Percentiles rank a stretch among this genome's conserved stretches.
These are phyloP conservation scores for Cordyceps fumosorosea DNA, from an alignment of 2,329 filamentous ascomycete genomes.

Conservation along the genomic window DNA sequence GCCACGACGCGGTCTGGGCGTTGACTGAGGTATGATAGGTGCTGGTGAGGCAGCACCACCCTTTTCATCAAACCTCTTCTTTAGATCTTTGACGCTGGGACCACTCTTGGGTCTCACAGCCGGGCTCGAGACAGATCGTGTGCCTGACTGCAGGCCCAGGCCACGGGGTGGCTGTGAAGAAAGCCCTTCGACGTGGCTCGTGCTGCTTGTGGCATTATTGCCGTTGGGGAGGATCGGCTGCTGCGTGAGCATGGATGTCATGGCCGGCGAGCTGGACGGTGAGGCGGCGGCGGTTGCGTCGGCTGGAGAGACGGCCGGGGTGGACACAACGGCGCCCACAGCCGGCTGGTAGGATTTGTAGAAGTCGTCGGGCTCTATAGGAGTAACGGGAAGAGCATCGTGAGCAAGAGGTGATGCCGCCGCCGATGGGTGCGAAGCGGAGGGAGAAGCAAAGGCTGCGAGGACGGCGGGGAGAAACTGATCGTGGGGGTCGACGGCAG, in stretches of 20 bases:
- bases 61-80: slow-evolving; percentile 70
- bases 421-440: slow-evolving; percentile 12
- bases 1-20: neutral
- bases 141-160: slow-evolving; percentile 31
- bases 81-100: slow-evolving; percentile 73
- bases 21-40: slow-evolving; percentile 27
- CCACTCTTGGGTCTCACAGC: slow-evolving; percentile 41
- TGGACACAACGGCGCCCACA: neutral
- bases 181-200: slow-evolving; percentile 37
- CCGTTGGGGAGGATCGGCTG: slow-evolving; percentile 43
- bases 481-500: slow-evolving; percentile 15
- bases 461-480: slow-evolving; percentile 8
- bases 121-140: slow-evolving; percentile 52
- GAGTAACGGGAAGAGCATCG: slow-evolving; percentile 34
- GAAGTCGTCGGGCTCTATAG: slow-evolving; percentile 48
- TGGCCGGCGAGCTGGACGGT: slow-evolving; percentile 13
- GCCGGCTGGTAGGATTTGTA: slow-evolving; percentile 43
- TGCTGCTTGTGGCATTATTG: slow-evolving; percentile 43
- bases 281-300: neutral
- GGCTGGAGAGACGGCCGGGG: slow-evolving; percentile 27
- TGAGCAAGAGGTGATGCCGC: slow-evolving; percentile 20
- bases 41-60: slow-evolving; percentile 23
- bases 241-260: slow-evolving; percentile 36
- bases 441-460: slow-evolving; percentile 19
- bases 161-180: slow-evolving; percentile 33